Evolutionary conservation across 179 eudicot genomes (phyloP), one percentile per base, ranked within the genome.

Genomic region (Spergularia azorica): DNA sequence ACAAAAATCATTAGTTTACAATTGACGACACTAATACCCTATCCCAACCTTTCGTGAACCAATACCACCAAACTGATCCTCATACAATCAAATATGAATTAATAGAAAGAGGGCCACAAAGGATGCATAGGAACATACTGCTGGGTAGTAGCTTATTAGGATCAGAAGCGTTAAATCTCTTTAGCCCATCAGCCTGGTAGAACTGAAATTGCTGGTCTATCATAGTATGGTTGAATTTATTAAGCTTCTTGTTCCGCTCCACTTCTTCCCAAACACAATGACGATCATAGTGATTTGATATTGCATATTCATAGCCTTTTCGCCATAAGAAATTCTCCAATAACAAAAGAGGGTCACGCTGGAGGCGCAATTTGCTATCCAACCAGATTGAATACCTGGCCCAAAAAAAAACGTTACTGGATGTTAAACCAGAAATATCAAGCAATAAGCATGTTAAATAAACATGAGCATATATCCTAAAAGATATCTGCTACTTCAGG

Each of bases 211-310:
- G 98, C 79, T 90, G 90, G 76, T 93, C 98, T 59, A 93, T 93
- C 74, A 90, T 81, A 13, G 90, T 85, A 68, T 92, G 98, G 83
- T 90, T 92, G 89, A 85, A 92, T 84, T 92, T 93, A 87, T 93
- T 93, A 73, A 93, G 98, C 87, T 76, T 93, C 86, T 93, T 93
- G 54, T 93, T 93, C 70, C 90, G 98, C 69, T 91, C 90, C 48
- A 90, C 98, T 85, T 93, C 98, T 77, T 93, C 93, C 98, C 98
- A 93, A 73, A 93, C 83, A 76, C 98, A 93, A 82, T 93, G 98
- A 72, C 98, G 95, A 75, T 92, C 98, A 75, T 93, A 93, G 87
- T 93, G 98, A 90, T 93, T 93, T 50, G 97, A 93, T 72, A 93
- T 93, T 57, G 98, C 97, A 80, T 85, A 93, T 63, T 93, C 98